These are phyloP conservation scores for Ceratobasidium theobromae DNA, from an alignment of 1,284 basidiomycete species.

Conservation along the genomic window DNA sequence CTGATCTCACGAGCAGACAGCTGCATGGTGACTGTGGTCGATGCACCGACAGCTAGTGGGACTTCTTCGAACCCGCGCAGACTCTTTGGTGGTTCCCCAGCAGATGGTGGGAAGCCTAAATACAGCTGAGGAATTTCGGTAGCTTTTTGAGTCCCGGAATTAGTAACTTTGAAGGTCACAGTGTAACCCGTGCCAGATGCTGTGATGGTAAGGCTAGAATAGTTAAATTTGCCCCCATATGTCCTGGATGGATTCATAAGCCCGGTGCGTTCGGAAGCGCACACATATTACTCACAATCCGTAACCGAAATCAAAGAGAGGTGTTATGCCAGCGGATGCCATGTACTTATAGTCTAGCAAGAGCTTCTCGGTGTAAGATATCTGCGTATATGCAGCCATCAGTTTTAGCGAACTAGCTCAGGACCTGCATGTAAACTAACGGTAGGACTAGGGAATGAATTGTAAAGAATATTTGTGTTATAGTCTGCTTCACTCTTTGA, in stretches of 20 bases:
- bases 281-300: slow-evolving; percentile 17
- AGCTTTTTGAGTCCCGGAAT: slow-evolving; percentile 36
- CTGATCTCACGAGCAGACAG: slow-evolving; percentile 28
- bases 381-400: neutral
- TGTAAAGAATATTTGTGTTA: slow-evolving; percentile 31
- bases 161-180: slow-evolving; percentile 37
- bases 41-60: slow-evolving; percentile 19
- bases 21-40: slow-evolving; percentile 13
- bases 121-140: slow-evolving; percentile 38
- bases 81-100: slow-evolving; percentile 37
- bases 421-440: neutral
- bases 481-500: slow-evolving; percentile 26
- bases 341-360: slow-evolving; percentile 31
- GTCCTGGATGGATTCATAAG: neutral
- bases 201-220: slow-evolving; percentile 10
- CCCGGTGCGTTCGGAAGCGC: neutral
- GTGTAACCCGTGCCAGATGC: slow-evolving; percentile 28
- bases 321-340: slow-evolving; percentile 28
- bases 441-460: slow-evolving; percentile 25
- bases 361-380: slow-evolving; percentile 27
- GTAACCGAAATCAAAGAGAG: slow-evolving; percentile 29
- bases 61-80: slow-evolving; percentile 37
- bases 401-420: neutral
- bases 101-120: slow-evolving; percentile 36
- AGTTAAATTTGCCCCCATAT: slow-evolving; percentile 29